These are phyloP conservation scores for Phytopythium chamaehyphon DNA, from an alignment of 352 stramenopile species.

Conservation along the genomic window DNA sequence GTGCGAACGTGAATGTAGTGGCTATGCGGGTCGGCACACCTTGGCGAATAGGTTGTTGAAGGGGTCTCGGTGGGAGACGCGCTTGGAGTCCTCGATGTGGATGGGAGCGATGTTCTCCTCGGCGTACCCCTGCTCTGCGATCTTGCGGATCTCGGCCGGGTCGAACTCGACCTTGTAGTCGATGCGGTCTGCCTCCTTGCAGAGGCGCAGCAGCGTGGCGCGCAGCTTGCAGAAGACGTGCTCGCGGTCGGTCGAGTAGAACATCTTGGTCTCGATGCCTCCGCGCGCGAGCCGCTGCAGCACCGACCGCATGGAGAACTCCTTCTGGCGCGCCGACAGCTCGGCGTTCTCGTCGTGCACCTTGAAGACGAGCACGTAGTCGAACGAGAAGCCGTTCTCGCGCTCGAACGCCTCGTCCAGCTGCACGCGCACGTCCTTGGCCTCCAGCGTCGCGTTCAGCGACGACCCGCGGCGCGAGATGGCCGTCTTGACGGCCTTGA, in stretches of 20 bases:
- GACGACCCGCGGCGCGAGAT: slow-evolving; percentile 60
- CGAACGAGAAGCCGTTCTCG: slow-evolving; percentile 73
- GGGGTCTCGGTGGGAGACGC: slow-evolving; percentile 49
- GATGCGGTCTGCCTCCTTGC: slow-evolving; percentile 69
- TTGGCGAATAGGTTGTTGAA: slow-evolving; percentile 77
- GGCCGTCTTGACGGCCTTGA: slow-evolving; percentile 60
- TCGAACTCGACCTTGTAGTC: slow-evolving; percentile 83
- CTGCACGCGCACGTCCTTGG: slow-evolving; percentile 57
- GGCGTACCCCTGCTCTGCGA: slow-evolving; percentile 50
- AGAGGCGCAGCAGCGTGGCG: slow-evolving; percentile 53
- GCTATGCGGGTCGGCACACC: slow-evolving; percentile 22
- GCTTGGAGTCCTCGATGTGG: slow-evolving; percentile 42
- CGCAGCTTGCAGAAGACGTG: slow-evolving; percentile 79
- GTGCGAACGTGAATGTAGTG: not conserved
- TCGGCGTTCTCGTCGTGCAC: slow-evolving; percentile 64
- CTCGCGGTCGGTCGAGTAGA: slow-evolving; percentile 62
- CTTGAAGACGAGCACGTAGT: slow-evolving; percentile 82
- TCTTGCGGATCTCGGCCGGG: slow-evolving; percentile 41
- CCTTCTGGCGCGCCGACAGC: slow-evolving; percentile 53
- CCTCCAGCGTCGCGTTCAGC: slow-evolving; percentile 58
- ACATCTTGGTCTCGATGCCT: slow-evolving; percentile 84
- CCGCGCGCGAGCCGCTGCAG: slow-evolving; percentile 59
- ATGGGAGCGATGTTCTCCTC: slow-evolving; percentile 64
- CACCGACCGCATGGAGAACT: slow-evolving; percentile 66
- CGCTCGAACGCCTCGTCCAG: slow-evolving; percentile 57